Evolutionary conservation across 2,329 filamentous ascomycete species (phyloP), one percentile per base, ranked within the genome.

Genomic region (Ophiosphaerella korrae): DNA sequence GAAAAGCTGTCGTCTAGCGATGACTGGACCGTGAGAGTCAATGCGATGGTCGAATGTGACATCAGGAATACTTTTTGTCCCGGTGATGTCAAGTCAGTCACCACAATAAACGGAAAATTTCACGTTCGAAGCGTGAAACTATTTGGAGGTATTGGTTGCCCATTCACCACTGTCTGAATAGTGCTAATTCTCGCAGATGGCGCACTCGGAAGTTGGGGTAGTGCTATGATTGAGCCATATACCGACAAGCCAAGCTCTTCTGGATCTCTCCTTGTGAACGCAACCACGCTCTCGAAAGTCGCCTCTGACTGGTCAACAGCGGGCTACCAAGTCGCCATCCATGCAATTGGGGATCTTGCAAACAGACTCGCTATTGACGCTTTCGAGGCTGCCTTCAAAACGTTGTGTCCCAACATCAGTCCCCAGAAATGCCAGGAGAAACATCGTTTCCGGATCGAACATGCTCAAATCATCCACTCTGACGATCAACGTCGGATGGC

Each of bases 171-270:
- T 24, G 9, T 16, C 18, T 4, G 18, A 3, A 16, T 18, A 3
- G 16, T 31, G 33, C 56, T 64, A 23, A 73, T 51, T 26, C 45
- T 43, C 23, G 6, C 58, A 86, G 86, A 90, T 62, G 87, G 87
- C 18, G 87, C 87, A 2, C 76, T 89, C 1, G 87, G 87, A 5
- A 87, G 83, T 66, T 89, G 87, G 86, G 87, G 87, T 24, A 87
- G 84, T 49, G 87, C 87, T 38, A 80, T 90, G 77, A 77, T 89
- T n/a, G 84, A 87, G 8, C 87, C 87, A 0, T 90, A 89, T 70
- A 77, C 77, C 23, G 87, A 90, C 66, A 83, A 84, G 14, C 79
- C 81, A 2, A 80, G 80, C 50, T 84, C 80, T 0, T 82, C 79
- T 0, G 87, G 87, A 11, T 87, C 85, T 0, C 82, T 89, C 42